Evolutionary conservation across 2,329 filamentous ascomycete genomes (phyloP).

Genomic region (Metarhizium guizhouense): DNA sequence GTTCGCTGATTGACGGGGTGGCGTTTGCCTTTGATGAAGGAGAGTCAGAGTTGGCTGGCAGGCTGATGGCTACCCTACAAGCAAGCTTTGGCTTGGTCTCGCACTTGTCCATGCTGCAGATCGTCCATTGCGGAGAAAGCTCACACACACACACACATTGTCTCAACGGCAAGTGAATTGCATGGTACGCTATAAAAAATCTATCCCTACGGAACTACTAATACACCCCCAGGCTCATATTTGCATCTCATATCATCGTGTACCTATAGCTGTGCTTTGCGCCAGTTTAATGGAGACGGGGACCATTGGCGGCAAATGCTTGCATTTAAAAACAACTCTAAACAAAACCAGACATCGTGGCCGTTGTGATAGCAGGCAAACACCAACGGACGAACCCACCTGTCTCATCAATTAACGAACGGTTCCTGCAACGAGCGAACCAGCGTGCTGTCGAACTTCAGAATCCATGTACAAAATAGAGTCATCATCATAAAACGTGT

Average conservation of each 20-base stretch:
- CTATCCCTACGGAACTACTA: not conserved
- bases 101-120: too few relatives aligned
- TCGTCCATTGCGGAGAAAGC: too few relatives aligned
- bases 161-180: too few relatives aligned
- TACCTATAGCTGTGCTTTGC: not conserved
- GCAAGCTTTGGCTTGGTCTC: too few relatives aligned
- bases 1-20: not conserved
- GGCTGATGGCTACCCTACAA: too few relatives aligned
- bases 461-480: not conserved
- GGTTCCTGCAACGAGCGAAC: constrained; percentile 2
- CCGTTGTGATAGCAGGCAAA: not conserved
- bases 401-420: not conserved
- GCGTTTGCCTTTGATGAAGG: not conserved
- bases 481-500: constrained; percentile 8
- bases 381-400: not conserved
- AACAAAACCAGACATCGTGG: not conserved
- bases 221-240: not conserved
- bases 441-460: constrained; percentile 1
- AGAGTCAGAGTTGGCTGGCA: too few relatives aligned
- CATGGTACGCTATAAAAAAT: too few relatives aligned
- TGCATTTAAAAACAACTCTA: not conserved
- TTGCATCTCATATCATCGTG: not conserved
- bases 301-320: not conserved
- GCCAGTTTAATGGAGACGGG: not conserved
- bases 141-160: too few relatives aligned